A percentile compares a stretch with the other conserved stretches of the same genome.
Evolutionary conservation across 345 rosid genomes (phyloP).

Genomic region (Lepidium didymum): DNA sequence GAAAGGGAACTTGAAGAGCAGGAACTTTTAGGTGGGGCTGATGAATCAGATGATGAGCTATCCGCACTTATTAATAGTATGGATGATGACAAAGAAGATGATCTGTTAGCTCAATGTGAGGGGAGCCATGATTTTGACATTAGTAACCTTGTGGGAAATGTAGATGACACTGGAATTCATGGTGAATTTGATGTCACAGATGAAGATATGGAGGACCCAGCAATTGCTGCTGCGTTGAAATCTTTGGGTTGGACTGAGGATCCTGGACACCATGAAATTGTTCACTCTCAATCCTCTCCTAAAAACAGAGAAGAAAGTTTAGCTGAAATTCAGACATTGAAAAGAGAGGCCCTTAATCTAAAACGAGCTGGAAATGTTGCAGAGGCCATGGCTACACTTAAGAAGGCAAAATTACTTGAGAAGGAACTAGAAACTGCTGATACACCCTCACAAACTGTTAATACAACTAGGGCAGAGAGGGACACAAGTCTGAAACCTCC

Average conservation of each 20-base stretch:
- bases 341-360: conserved; percentile 56
- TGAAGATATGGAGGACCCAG: conserved; percentile 79
- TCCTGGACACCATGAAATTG: conserved; percentile 28
- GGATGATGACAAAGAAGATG: conserved; percentile 55
- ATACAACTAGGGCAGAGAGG: conserved; percentile 12
- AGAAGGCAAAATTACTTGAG: conserved; percentile 71
- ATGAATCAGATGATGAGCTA: conserved; percentile 89
- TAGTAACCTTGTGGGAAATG: conserved; percentile 37
- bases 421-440: conserved; percentile 40
- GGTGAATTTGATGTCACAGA: conserved; percentile 71
- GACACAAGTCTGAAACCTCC: conserved; percentile 27
- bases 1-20: conserved; percentile 89
- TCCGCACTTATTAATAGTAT: conserved; percentile 54
- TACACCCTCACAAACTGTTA: conserved; percentile 22
- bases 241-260: conserved; percentile 86
- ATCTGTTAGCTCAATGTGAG: conserved; percentile 33
- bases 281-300: conserved; percentile 18
- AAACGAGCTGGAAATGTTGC: conserved; percentile 54
- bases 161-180: conserved; percentile 48
- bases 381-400: conserved; percentile 64
- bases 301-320: conserved; percentile 36
- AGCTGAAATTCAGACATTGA: conserved; percentile 47
- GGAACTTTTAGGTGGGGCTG: conserved; percentile 66
- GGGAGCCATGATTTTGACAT: conserved; percentile 34
- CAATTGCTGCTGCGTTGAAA: conserved; percentile 57